These are phyloP conservation scores for Tuber aestivum DNA, from an alignment of 495 filamentous ascomycete genomes.

Conservation along the genomic window DNA sequence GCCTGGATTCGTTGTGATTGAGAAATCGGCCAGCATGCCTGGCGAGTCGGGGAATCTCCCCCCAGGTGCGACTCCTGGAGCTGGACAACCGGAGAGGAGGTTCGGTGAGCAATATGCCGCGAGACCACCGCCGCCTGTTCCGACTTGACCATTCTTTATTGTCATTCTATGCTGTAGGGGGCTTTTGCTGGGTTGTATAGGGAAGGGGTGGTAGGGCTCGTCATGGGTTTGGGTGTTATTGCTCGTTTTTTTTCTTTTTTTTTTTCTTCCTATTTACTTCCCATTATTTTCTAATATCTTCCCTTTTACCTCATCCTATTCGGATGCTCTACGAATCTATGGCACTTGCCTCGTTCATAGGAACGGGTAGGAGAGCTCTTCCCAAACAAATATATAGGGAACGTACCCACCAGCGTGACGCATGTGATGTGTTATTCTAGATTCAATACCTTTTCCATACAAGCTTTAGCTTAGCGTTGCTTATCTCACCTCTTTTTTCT, in stretches of 20 bases:
- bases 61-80: background rate
- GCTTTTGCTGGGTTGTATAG: slow-evolving; percentile 1
- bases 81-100: slow-evolving; percentile 22
- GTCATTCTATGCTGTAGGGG: background rate
- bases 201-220: slow-evolving; percentile 5
- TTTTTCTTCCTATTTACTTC: too few species aligned
- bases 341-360: background rate
- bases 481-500: background rate
- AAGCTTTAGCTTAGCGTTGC: background rate
- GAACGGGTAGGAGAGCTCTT: background rate
- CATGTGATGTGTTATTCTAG: slow-evolving; percentile 2
- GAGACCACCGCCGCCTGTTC: slow-evolving; percentile 38
- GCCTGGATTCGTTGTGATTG: slow-evolving; percentile 35
- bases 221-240: slow-evolving; percentile 11
- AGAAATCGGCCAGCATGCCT: slow-evolving; percentile 33
- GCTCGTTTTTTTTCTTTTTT: slow-evolving; percentile 8
- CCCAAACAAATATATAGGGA: background rate
- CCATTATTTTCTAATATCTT: slow-evolving; percentile 10
- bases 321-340: background rate
- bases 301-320: background rate
- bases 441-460: background rate
- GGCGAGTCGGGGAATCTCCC: slow-evolving; percentile 4
- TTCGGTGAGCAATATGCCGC: slow-evolving; percentile 33
- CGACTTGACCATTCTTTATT: slow-evolving; percentile 15
- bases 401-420: background rate